Evolutionary conservation across 2,329 filamentous ascomycete genomes (phyloP).

Genomic region (Ceratocystis eucalypticola): DNA sequence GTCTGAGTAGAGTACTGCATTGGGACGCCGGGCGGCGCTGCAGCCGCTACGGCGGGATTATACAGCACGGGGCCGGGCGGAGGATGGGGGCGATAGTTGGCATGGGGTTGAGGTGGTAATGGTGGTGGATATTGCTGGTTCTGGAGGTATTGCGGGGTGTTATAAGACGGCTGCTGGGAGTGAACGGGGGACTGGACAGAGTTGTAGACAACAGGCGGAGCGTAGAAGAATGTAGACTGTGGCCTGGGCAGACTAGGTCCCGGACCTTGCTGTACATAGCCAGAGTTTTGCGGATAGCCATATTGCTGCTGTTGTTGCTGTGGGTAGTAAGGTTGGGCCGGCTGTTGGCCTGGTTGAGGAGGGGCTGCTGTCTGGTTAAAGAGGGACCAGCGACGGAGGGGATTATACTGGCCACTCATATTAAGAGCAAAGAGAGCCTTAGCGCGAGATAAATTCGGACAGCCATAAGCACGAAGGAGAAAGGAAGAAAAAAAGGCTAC

Average conservation of each 20-base stretch:
- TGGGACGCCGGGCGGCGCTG: constrained; percentile 4
- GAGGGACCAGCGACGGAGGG: background rate
- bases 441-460: background rate
- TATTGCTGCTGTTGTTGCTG: background rate
- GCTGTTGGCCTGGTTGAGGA: background rate
- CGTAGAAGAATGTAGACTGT: background rate
- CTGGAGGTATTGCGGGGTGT: background rate
- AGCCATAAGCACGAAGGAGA: background rate
- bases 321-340: background rate
- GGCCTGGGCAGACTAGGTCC: background rate
- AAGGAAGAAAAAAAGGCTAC: background rate
- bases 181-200: background rate
- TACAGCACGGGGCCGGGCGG: background rate
- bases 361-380: background rate
- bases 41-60: constrained; percentile 8
- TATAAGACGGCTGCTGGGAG: background rate
- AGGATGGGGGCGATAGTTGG: background rate
- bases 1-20: constrained; percentile 1
- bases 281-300: too few species aligned
- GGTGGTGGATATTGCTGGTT: background rate
- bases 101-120: background rate
- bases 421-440: background rate
- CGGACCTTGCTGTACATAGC: background rate
- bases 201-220: background rate
- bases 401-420: background rate